A percentile compares a stretch with the other conserved stretches of the same genome.
These are phyloP conservation scores for Ceriops zippeliana DNA, from an alignment of 345 rosid genomes.

Conservation along the genomic window DNA sequence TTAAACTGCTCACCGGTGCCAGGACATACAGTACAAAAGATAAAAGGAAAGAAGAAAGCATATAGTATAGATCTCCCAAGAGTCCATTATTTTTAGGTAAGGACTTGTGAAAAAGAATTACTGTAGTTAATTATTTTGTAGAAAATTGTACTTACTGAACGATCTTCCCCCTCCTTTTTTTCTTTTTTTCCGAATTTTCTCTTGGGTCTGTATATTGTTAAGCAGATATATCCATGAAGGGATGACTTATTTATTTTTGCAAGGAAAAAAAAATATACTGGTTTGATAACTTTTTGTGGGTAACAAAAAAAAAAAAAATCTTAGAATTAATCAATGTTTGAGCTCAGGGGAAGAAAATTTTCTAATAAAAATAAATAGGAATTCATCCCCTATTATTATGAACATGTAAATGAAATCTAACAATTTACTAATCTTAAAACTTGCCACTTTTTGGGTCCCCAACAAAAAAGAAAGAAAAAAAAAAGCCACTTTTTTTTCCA, in stretches of 20 bases:
- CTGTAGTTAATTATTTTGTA: constrained; percentile 55
- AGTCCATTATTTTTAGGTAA: constrained; percentile 61
- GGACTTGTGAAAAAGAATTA: constrained; percentile 51
- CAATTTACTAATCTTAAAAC: no score
- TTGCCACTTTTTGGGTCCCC: no score
- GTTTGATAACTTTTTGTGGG: no score
- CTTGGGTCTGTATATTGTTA: constrained; percentile 38
- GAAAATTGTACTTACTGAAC: constrained; percentile 36
- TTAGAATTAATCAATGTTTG: no score
- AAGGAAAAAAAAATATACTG: no score
- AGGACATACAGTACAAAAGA: background rate
- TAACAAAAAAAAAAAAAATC: no score
- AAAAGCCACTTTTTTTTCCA: no score
- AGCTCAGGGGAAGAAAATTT: no score
- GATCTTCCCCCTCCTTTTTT: constrained; percentile 13
- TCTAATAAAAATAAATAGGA: no score
- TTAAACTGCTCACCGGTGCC: constrained; percentile 22
- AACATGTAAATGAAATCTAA: no score
- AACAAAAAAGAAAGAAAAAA: no score
- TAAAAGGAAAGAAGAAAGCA: constrained; percentile 4
- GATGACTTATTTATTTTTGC: constrained; percentile 20
- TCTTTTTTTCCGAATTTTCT: constrained; percentile 1
- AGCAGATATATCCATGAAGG: constrained; percentile 25
- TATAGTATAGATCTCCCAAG: constrained; percentile 18
- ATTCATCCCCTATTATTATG: no score